These are phyloP conservation scores for Hymenotorrendiella dingleyae DNA, from an alignment of 2,329 filamentous ascomycete genomes.

Conservation along the genomic window DNA sequence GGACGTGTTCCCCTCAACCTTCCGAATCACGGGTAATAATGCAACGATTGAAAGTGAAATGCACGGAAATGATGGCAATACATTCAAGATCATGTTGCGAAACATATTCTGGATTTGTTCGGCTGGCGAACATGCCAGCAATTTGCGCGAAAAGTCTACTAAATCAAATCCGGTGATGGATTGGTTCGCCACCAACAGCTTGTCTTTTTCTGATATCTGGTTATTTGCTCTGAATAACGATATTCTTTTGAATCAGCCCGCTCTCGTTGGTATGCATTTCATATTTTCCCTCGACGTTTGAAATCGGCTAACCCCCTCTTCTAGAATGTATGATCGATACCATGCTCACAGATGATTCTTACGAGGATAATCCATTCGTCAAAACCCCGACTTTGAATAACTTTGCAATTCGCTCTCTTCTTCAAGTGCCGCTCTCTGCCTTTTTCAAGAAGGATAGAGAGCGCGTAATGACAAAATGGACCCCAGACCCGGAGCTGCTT, in stretches of 20 bases:
- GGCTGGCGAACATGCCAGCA: conserved; percentile 3
- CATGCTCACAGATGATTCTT: conserved; percentile 17
- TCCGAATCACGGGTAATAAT: no score
- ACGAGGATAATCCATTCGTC: conserved; percentile 16
- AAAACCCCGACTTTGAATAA: conserved; percentile 15
- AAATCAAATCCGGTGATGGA: not conserved
- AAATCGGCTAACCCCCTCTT: not conserved
- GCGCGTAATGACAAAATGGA: conserved; percentile 34
- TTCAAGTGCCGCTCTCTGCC: conserved; percentile 30
- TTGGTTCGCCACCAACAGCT: conserved; percentile 13
- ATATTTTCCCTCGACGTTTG: not conserved
- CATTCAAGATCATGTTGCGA: conserved; percentile 19
- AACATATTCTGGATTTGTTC: conserved; percentile 26
- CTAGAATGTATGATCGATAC: conserved; percentile 25
- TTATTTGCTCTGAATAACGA: conserved; percentile 19
- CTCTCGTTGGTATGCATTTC: conserved; percentile 18
- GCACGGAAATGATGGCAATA: conserved; percentile 5
- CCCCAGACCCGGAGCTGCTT: no score
- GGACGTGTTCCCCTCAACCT: conserved; percentile 18
- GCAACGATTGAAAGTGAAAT: no score
- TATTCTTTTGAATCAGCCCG: conserved; percentile 18
- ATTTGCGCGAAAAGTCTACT: not conserved
- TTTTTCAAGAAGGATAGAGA: conserved; percentile 41
- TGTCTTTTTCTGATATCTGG: conserved; percentile 23
- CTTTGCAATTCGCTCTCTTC: conserved; percentile 24